Conservation (phyloP, 257 asterid species). For the Mitragyna speciosa region DNA sequence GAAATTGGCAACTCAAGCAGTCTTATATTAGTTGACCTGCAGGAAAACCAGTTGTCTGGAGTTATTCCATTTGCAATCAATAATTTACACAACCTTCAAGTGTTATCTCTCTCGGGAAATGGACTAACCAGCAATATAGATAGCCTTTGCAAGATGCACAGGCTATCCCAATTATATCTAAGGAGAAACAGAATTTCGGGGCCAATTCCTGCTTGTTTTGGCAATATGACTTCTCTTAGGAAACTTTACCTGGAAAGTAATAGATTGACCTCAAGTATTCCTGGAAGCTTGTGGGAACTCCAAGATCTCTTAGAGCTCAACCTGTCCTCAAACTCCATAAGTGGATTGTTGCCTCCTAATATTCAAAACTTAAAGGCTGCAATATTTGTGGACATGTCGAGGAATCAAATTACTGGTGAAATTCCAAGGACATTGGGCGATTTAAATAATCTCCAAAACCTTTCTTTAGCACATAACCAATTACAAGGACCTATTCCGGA, state of each 20-base stretch:
- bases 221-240: neutral
- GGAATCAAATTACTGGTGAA: conserved; percentile 2
- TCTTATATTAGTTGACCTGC: neutral
- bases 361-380: conserved; percentile 10
- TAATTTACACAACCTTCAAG: neutral
- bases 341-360: neutral
- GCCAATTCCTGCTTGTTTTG: neutral
- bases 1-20: neutral
- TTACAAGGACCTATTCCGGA: neutral
- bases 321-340: neutral
- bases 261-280: neutral
- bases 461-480: conserved; percentile 1
- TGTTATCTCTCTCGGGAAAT: neutral
- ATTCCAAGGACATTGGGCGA: conserved; percentile 2
- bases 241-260: neutral
- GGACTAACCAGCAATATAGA: neutral
- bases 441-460: conserved; percentile 1
- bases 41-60: neutral
- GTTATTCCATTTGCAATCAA: neutral
- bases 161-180: neutral
- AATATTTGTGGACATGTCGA: conserved; percentile 3
- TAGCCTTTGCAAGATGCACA: too few species aligned
- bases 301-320: neutral
- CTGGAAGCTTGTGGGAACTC: neutral
- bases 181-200: neutral